A percentile compares a stretch with the other conserved stretches of the same genome.
Evolutionary conservation across 257 asterid genomes (phyloP).

Genomic region (Solanum arcanum): DNA sequence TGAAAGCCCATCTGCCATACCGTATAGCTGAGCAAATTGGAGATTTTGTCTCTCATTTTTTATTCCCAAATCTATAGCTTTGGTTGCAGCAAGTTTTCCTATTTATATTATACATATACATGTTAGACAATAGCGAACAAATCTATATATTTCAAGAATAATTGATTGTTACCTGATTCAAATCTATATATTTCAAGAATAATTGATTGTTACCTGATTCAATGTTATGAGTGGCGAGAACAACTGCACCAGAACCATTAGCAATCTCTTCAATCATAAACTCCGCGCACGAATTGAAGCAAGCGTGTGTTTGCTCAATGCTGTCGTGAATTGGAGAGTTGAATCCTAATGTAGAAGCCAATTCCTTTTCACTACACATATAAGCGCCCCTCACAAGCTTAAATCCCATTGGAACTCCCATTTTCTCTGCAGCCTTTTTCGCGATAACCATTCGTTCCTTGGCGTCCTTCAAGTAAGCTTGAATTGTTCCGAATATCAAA

Average conservation of each 20-base stretch:
- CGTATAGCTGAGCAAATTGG: conserved; percentile 87
- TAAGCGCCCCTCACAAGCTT: conserved; percentile 87
- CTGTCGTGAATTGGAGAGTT: conserved; percentile 51
- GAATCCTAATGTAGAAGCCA: conserved; percentile 28
- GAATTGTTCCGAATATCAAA: conserved; percentile 58
- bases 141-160: background rate
- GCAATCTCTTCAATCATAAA: conserved; percentile 53
- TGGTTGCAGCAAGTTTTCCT: conserved; percentile 63
- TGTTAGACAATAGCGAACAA: background rate
- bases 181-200: background rate
- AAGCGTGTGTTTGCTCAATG: conserved; percentile 43
- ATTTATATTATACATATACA: background rate
- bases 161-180: conserved; percentile 44
- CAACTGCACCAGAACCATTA: conserved; percentile 51
- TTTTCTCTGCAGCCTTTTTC: conserved; percentile 42
- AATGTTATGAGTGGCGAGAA: conserved; percentile 82
- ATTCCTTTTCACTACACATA: conserved; percentile 37
- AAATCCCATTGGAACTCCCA: conserved; percentile 54
- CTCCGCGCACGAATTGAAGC: conserved; percentile 44
- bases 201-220: conserved; percentile 44
- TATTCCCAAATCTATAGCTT: conserved; percentile 52
- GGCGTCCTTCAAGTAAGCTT: conserved; percentile 66
- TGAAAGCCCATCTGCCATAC: conserved; percentile 76
- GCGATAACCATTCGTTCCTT: conserved; percentile 39
- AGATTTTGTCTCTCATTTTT: conserved; percentile 22